These are phyloP conservation scores for Beta corolliflora DNA, from an alignment of 179 eudicot species.

Conservation along the genomic window DNA sequence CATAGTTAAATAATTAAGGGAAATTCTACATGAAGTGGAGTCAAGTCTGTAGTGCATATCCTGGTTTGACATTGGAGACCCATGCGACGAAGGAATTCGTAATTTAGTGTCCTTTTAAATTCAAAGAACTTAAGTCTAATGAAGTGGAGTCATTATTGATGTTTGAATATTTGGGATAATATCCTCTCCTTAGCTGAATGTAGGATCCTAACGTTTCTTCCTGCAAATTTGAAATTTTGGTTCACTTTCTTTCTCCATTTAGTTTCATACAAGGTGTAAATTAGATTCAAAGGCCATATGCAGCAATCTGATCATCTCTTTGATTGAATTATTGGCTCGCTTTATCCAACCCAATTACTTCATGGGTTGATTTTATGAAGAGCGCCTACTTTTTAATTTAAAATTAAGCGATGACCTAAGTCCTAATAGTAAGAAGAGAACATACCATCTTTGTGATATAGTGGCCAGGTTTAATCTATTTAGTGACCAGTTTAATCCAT, in stretches of 20 bases:
- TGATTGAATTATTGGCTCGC: background rate
- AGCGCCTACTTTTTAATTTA: no score
- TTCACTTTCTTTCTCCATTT: constrained; percentile 4
- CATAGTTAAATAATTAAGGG: no score
- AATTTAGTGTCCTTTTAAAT: background rate
- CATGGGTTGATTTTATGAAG: no score
- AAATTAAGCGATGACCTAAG: no score
- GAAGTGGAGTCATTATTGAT: background rate
- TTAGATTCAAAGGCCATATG: background rate
- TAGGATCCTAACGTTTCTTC: background rate
- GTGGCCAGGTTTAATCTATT: no score
- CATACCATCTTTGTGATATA: no score
- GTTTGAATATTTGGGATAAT: background rate
- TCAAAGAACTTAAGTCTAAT: background rate
- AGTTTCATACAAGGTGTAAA: background rate
- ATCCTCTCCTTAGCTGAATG: background rate
- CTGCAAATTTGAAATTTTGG: background rate
- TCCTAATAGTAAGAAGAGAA: no score
- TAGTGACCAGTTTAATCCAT: no score
- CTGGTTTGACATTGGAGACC: no score
- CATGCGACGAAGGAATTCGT: background rate
- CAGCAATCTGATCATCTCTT: background rate
- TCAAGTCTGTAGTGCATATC: background rate
- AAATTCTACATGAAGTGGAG: no score
- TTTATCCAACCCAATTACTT: background rate